These are phyloP conservation scores for Diaporthe citriasiana DNA, from an alignment of 2,329 filamentous ascomycete species.

Conservation along the genomic window DNA sequence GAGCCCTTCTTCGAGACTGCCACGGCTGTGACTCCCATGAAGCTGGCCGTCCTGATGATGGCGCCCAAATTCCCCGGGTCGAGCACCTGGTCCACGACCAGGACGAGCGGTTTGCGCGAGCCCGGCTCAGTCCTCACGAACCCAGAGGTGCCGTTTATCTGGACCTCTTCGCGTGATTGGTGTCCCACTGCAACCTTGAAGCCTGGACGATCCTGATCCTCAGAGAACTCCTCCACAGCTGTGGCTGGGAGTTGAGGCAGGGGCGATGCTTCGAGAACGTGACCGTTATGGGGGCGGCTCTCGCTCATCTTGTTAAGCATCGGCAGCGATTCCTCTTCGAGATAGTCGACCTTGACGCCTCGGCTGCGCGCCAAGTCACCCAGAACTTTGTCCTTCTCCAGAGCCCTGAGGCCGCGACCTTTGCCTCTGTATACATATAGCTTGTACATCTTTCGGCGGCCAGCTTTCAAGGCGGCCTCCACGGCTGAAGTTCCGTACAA, in stretches of 20 bases:
- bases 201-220: constrained; percentile 59
- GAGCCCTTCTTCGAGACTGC: constrained; percentile 81
- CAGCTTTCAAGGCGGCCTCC: constrained; percentile 78
- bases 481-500: constrained; percentile 89
- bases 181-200: constrained; percentile 73
- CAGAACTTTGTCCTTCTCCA: constrained; percentile 60
- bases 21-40: constrained; percentile 90
- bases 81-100: constrained; percentile 81
- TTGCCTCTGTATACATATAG: constrained; percentile 81
- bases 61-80: constrained; percentile 93
- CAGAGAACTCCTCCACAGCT: constrained; percentile 65
- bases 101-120: constrained; percentile 76
- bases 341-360: constrained; percentile 68
- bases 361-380: constrained; percentile 61
- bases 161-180: constrained; percentile 81
- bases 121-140: constrained; percentile 61
- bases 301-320: constrained; percentile 87
- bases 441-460: constrained; percentile 82
- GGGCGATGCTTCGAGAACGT: constrained; percentile 87
- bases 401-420: constrained; percentile 61
- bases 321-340: constrained; percentile 72
- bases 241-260: constrained; percentile 79
- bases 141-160: constrained; percentile 76
- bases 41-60: constrained; percentile 89
- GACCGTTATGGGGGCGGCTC: constrained; percentile 90